These are phyloP conservation scores for Amylostereum chailletii DNA, from an alignment of 1,284 basidiomycete genomes.

Conservation along the genomic window DNA sequence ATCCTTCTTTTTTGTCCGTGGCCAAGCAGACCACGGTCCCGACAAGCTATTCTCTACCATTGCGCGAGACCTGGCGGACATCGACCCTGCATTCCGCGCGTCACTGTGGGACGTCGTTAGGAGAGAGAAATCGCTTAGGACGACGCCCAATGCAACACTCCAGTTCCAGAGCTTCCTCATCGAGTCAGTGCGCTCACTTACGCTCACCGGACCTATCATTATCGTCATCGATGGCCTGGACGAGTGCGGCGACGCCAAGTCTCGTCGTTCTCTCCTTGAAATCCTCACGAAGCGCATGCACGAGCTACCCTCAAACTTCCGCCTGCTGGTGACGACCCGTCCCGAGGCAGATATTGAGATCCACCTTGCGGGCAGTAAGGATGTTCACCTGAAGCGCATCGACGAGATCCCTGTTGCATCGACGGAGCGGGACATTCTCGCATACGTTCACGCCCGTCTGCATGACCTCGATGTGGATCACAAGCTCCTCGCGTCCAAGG, in stretches of 20 bases:
- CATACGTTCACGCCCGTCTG: background rate
- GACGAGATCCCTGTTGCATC: background rate
- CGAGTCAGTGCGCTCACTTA: slow-evolving; percentile 5
- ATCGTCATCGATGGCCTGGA: slow-evolving; percentile 16
- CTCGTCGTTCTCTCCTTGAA: background rate
- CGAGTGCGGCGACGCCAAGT: slow-evolving; percentile 7
- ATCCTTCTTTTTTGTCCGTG: slow-evolving; percentile 19
- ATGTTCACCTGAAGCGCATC: slow-evolving; percentile 1
- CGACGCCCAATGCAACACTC: background rate
- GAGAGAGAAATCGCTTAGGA: background rate
- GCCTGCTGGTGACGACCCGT: slow-evolving; percentile 10
- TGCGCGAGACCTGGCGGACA: slow-evolving; percentile 8
- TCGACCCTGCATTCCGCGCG: background rate
- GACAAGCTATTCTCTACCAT: slow-evolving; percentile 14
- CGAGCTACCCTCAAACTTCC: slow-evolving; percentile 7
- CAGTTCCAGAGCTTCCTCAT: slow-evolving; percentile 14
- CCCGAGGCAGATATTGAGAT: slow-evolving; percentile 6
- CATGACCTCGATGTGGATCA: background rate
- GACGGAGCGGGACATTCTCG: slow-evolving; percentile 1
- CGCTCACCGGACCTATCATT: slow-evolving; percentile 9
- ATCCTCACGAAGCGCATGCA: background rate
- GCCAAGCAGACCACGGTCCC: slow-evolving; percentile 1
- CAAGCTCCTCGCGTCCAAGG: background rate
- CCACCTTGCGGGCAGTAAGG: background rate
- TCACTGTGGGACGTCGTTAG: background rate